Evolutionary conservation across 805 yeast genomes (phyloP).

Genomic region (Starmera pachycereana): DNA sequence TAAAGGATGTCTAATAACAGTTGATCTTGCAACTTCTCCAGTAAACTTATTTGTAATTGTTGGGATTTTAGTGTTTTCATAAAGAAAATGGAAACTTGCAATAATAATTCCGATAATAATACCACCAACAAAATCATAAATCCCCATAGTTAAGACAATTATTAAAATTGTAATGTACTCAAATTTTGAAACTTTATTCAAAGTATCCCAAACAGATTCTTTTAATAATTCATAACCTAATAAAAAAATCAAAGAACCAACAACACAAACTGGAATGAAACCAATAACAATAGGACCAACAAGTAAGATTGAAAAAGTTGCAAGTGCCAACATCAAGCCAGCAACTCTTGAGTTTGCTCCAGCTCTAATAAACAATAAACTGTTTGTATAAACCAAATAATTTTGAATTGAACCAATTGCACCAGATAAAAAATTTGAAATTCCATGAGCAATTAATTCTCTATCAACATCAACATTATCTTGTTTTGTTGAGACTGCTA

Average conservation of each 20-base stretch:
- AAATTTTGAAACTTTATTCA: conserved; percentile 59
- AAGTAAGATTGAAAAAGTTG: conserved; percentile 72
- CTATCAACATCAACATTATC: conserved; percentile 81
- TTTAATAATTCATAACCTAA: conserved; percentile 84
- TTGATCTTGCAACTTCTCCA: conserved; percentile 83
- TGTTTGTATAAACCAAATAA: conserved; percentile 89
- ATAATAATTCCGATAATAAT: conserved; percentile 81
- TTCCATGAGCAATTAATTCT: conserved; percentile 91
- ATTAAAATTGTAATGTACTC: conserved; percentile 80
- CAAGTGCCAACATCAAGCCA: conserved; percentile 79
- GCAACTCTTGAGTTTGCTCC: conserved; percentile 89
- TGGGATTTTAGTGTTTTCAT: conserved; percentile 78
- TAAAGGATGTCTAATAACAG: conserved; percentile 83
- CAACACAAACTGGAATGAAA: conserved; percentile 90
- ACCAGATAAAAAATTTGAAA: conserved; percentile 81
- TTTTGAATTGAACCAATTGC: conserved; percentile 82
- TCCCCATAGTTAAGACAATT: conserved; percentile 92
- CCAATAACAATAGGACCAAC: conserved; percentile 92
- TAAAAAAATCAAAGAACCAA: conserved; percentile 82
- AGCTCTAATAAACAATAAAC: conserved; percentile 82
- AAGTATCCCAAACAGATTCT: conserved; percentile 81
- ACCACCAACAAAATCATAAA: conserved; percentile 90
- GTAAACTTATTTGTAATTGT: conserved; percentile 75
- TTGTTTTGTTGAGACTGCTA: conserved; percentile 83
- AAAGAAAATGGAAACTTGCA: conserved; percentile 93